These are phyloP conservation scores for Phlegmacium glaucopus DNA, from an alignment of 768 basidiomycete genomes.

Conservation along the genomic window DNA sequence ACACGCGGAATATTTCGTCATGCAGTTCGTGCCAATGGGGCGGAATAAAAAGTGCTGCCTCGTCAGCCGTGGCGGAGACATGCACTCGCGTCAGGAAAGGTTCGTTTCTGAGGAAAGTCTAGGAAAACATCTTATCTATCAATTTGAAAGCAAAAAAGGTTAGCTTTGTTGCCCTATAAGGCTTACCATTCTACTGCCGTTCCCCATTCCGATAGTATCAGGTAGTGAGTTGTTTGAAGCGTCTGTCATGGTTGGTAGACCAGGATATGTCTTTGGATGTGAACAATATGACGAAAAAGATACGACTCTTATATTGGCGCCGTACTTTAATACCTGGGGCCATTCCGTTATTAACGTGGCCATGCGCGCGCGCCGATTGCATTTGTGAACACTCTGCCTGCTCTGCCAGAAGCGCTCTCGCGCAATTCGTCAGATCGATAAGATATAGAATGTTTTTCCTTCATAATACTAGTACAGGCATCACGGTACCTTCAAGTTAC, in stretches of 20 bases:
- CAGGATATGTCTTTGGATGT: too few relatives aligned
- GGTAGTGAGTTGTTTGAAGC: background rate
- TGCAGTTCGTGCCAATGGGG: constrained; percentile 33
- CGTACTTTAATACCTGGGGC: too few relatives aligned
- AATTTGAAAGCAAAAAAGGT: background rate
- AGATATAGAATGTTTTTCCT: too few relatives aligned
- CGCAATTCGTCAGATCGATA: too few relatives aligned
- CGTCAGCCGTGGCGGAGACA: constrained; percentile 19
- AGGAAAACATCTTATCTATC: background rate
- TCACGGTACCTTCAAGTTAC: too few relatives aligned
- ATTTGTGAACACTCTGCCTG: too few relatives aligned
- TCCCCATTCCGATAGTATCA: background rate
- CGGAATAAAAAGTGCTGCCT: constrained; percentile 23
- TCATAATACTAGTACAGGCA: too few relatives aligned
- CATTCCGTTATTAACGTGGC: too few relatives aligned
- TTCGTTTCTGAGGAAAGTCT: constrained; percentile 31
- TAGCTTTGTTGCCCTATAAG: background rate
- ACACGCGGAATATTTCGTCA: constrained; percentile 28
- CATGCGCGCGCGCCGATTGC: too few relatives aligned
- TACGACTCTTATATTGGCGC: too few relatives aligned
- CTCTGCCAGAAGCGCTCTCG: too few relatives aligned
- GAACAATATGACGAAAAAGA: too few relatives aligned
- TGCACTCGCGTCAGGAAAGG: constrained; percentile 22
- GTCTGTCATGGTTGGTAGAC: background rate
- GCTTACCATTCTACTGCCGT: background rate